These are phyloP conservation scores for Emmonsiellopsis sp. DNA, from an alignment of 2,329 filamentous ascomycete genomes.

Conservation along the genomic window DNA sequence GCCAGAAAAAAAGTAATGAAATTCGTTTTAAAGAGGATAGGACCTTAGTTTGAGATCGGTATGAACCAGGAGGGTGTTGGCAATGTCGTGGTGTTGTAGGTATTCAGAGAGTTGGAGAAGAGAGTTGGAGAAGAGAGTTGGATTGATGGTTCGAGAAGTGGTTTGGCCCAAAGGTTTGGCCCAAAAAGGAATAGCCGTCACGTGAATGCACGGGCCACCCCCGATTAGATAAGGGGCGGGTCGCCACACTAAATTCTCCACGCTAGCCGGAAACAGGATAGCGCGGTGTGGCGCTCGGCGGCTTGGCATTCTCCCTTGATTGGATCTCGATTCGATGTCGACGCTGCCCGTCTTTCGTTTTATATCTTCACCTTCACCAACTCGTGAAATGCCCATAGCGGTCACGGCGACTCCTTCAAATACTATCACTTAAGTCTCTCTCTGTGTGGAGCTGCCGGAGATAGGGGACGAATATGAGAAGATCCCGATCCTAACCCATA, in stretches of 20 bases:
- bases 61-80: no score
- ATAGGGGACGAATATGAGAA: background rate
- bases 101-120: background rate
- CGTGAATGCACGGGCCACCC: background rate
- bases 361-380: background rate
- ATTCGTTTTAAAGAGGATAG: no score
- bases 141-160: background rate
- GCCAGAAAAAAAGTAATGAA: no score
- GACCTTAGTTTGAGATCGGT: background rate
- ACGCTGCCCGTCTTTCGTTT: background rate
- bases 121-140: background rate
- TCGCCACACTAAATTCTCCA: background rate
- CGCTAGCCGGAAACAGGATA: background rate
- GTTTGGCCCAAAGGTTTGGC: background rate
- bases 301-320: background rate
- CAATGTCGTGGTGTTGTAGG: background rate
- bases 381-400: background rate
- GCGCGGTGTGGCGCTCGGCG: background rate
- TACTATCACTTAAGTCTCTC: background rate
- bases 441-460: background rate
- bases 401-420: background rate
- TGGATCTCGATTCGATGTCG: slow-evolving; percentile 1
- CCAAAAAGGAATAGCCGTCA: background rate
- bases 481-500: background rate
- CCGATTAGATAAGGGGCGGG: background rate